Evolutionary conservation across 2,329 filamentous ascomycete genomes (phyloP), one percentile per base, ranked within the genome.

Genomic region (Karstenula rhodostoma): DNA sequence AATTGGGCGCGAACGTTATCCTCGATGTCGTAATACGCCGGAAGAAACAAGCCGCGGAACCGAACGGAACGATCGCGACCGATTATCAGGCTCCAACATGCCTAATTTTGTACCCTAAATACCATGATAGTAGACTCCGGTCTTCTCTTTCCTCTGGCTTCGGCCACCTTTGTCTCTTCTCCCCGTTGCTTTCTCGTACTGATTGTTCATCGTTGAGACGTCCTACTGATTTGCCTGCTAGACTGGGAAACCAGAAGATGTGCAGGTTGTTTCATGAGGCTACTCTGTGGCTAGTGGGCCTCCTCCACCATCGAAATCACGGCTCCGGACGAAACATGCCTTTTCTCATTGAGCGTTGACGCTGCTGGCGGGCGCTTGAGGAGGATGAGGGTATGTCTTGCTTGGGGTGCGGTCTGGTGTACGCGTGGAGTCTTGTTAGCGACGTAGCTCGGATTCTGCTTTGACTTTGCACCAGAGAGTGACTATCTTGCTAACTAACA

Each of bases 271-370:
- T 23, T 44, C 19, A 23, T 43, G 42, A 44, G 42, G 19, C n/a
- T 22, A 19, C 42, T 23, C 42, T 49, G 35, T 15, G 42, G 50
- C 51, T 57, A 44, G 10, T 27, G 49, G 33, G 19, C 27, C 32
- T 13, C 12, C 29, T 51, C 33, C 12, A 27, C 32, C 35, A 35
- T 29, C 33, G 43, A 33, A 13, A 62, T 63, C 29, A 58, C 54
- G 50, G 40, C 51, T 52, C 56, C 37, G 13, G 37, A 22, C 15
- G 54, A 56, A 43, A 40, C 63, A 67, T 68, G 65, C 67, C 72
- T 75, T 78, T 78, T 77, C 75, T 78, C 75, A 75, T 77, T 68
- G 65, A 67, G 65, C 58, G 44, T 2, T 44, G 52, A 65, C 66
- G 71, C 75, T 71, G 60, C 33, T 67, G 53, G 75, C 65, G 62